phyloP scores from a whole-genome alignment of 2,329 filamentous ascomycete genomes.

The Colletotrichum tropicale region DNA sequence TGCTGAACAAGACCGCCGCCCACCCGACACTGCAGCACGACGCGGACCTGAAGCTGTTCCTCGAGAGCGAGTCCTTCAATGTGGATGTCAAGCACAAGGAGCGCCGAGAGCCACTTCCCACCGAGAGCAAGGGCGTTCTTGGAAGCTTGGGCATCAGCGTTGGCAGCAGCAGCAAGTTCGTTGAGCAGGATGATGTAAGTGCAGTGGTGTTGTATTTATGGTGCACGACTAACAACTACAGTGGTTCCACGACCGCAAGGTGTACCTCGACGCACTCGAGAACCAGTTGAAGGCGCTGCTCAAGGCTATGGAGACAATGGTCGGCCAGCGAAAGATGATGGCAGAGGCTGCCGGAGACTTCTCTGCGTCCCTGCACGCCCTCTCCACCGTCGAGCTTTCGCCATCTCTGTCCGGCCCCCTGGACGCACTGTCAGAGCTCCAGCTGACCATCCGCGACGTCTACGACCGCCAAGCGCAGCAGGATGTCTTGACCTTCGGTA shows the following conservation, averaged over 20 bases:
- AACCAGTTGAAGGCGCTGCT: slow-evolving; percentile 88
- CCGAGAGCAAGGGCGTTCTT: slow-evolving; percentile 92
- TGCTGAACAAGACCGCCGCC: slow-evolving; percentile 93
- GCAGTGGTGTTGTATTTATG: neutral
- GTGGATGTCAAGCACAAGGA: slow-evolving; percentile 98
- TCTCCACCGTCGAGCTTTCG: slow-evolving; percentile 92
- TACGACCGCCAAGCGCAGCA: slow-evolving; percentile 98
- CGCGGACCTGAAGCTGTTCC: slow-evolving; percentile 90
- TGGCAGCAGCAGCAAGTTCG: slow-evolving; percentile 83
- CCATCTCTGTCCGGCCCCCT: slow-evolving; percentile 86
- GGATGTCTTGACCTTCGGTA: slow-evolving; percentile 93
- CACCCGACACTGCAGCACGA: slow-evolving; percentile 94
- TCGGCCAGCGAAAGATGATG: slow-evolving; percentile 89
- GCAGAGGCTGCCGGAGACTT: slow-evolving; percentile 94
- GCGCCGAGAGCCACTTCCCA: slow-evolving; percentile 81
- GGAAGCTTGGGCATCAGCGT: slow-evolving; percentile 82
- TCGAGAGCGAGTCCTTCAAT: slow-evolving; percentile 96
- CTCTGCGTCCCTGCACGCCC: slow-evolving; percentile 86
- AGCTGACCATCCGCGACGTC: slow-evolving; percentile 90
- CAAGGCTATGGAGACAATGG: slow-evolving; percentile 93
- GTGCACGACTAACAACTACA: slow-evolving; percentile 35
- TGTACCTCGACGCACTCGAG: slow-evolving; percentile 94
- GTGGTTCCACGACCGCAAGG: slow-evolving; percentile 97
- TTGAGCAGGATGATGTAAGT: slow-evolving; percentile 94
- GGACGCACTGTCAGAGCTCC: slow-evolving; percentile 89